Evolutionary conservation across 257 asterid genomes (phyloP).

Genomic region (Parsonsia alboflavescens): DNA sequence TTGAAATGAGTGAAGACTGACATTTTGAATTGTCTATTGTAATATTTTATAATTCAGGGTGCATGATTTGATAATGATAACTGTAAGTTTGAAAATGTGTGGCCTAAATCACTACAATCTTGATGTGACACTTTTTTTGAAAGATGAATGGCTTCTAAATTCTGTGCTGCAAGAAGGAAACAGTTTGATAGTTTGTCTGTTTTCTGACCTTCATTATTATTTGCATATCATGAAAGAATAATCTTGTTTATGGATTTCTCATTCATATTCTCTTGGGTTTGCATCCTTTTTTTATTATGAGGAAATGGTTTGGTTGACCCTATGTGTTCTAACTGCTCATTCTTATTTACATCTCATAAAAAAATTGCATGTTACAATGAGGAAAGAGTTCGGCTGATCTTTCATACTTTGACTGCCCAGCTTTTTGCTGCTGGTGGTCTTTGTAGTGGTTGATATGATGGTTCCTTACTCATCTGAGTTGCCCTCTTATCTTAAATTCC

Average conservation of each 20-base stretch:
- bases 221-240: neutral
- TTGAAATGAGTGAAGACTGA: neutral
- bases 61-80: neutral
- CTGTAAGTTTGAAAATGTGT: neutral
- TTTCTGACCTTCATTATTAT: neutral
- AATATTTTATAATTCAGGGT: neutral
- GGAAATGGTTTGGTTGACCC: neutral
- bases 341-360: neutral
- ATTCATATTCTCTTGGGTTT: neutral
- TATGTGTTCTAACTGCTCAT: neutral
- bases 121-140: neutral
- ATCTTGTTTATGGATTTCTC: neutral
- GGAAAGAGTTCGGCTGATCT: slow-evolving; percentile 22
- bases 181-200: neutral
- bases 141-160: neutral
- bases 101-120: neutral
- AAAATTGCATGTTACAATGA: slow-evolving; percentile 2
- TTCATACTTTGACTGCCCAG: slow-evolving; percentile 15
- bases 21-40: neutral
- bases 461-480: slow-evolving; percentile 24
- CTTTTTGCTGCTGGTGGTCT: slow-evolving; percentile 13
- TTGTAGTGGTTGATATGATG: slow-evolving; percentile 11
- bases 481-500: neutral
- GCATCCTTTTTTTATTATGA: neutral
- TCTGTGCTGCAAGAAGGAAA: neutral